Conservation (phyloP, 768 basidiomycete species). For the Calocybe cyanea region DNA sequence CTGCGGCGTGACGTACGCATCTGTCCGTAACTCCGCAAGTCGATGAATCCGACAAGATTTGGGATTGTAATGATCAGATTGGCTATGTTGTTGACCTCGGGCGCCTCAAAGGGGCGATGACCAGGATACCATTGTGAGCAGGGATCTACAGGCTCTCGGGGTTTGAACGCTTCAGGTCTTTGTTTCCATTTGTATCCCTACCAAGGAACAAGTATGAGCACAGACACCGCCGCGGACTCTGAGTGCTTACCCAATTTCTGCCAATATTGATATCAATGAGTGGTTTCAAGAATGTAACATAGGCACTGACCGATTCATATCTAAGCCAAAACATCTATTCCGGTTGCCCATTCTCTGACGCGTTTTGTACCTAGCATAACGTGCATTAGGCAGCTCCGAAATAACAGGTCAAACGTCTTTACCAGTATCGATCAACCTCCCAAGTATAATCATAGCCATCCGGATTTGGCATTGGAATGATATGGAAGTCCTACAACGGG, state of each 20-base stretch:
- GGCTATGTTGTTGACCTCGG: slow-evolving; percentile 72
- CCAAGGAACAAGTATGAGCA: background rate
- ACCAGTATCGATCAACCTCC: slow-evolving; percentile 66
- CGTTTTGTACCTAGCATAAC: slow-evolving; percentile 66
- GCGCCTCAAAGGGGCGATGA: slow-evolving; percentile 66
- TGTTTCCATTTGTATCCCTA: slow-evolving; percentile 73
- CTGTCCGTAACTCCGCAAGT: slow-evolving; percentile 80
- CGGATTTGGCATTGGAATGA: slow-evolving; percentile 65
- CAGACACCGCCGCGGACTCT: background rate
- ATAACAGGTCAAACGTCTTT: slow-evolving; percentile 9
- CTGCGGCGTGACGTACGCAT: slow-evolving; percentile 50
- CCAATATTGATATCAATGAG: slow-evolving; percentile 4
- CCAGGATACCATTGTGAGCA: slow-evolving; percentile 82
- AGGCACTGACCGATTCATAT: slow-evolving; percentile 63
- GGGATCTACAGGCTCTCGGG: slow-evolving; percentile 37
- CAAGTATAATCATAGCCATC: slow-evolving; percentile 78
- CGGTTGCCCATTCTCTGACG: slow-evolving; percentile 49
- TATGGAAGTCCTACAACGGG: slow-evolving; percentile 51
- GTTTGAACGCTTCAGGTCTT: slow-evolving; percentile 19
- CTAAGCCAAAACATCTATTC: slow-evolving; percentile 61
- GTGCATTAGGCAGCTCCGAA: background rate
- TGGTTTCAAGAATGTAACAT: background rate
- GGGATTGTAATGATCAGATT: slow-evolving; percentile 56
- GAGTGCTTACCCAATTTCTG: slow-evolving; percentile 56
- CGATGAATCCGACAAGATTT: slow-evolving; percentile 61